Evolutionary conservation across 179 eudicot species (phyloP), one percentile per base, ranked within the genome.

Genomic region (Silene vulgaris): DNA sequence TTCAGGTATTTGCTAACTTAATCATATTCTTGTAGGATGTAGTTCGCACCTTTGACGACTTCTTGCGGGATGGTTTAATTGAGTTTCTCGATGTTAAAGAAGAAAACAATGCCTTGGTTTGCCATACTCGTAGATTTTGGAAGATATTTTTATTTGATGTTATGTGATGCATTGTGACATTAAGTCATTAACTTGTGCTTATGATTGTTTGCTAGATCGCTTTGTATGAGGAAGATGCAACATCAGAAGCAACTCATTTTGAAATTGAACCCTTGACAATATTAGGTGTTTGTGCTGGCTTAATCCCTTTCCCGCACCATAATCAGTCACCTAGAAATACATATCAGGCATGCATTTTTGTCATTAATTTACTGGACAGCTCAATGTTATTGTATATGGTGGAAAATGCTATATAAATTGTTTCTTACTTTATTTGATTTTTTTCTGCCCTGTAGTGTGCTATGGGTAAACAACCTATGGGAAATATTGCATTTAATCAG

Each of bases 381-480:
- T n/a, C 14, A 54, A 20, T 35, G 19, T 37, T 35, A 73, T 78
- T 26, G 21, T 37, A 63, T 17, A 32, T 35, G 14, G 69, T 32
- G 32, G 32, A 29, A 29, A 29, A 29, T 29, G 3, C 32, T 29
- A 29, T 29, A 29, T 29, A 3, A 29, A 29, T 8, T 26, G 21
- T 59, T 67, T 48, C 8, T 57, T 72, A 26, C 65, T n/a, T 3
- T 54, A 0, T 23, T 9, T 4, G 5, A 16, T 69, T 16, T 17
- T 32, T 0, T 67, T 12, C 32, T 57, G 0, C 60, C 71, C 73
- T 83, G 43, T 63, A 94, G 99, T 96, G 99, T 89, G 99, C 99
- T 45, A 96, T 96, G 99, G 99, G 99, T 30, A 96, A 96, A 83
- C 99, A 96, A 90, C 97, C 99, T 9, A 96, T 96, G 99, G 99